Evolutionary conservation across 2,329 filamentous ascomycete genomes (phyloP).

Genomic region (Trichoderma semiorbis): DNA sequence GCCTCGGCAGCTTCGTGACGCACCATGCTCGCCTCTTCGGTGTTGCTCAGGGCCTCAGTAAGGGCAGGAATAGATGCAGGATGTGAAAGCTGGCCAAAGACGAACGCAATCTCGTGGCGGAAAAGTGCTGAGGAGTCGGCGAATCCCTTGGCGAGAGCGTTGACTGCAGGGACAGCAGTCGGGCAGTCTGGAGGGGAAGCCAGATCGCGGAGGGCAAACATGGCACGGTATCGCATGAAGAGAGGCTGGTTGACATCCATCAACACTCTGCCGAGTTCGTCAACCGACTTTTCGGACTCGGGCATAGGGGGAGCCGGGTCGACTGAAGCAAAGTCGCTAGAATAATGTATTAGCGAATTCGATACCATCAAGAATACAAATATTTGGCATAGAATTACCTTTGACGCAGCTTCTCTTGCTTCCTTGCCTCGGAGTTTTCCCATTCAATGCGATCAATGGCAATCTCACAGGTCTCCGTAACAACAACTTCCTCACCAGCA

Average conservation of each 20-base stretch:
- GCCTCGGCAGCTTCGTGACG: slow-evolving; percentile 96
- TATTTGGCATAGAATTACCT: slow-evolving; percentile 54
- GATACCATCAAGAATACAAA: slow-evolving; percentile 15
- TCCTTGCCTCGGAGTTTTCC: slow-evolving; percentile 73
- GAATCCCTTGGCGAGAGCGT: slow-evolving; percentile 81
- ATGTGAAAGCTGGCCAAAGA: slow-evolving; percentile 93
- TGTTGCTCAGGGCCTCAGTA: slow-evolving; percentile 71
- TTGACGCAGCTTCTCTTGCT: slow-evolving; percentile 72
- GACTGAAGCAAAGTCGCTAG: slow-evolving; percentile 89
- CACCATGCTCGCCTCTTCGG: slow-evolving; percentile 89
- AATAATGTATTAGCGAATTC: slow-evolving; percentile 28
- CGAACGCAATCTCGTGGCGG: slow-evolving; percentile 96
- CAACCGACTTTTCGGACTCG: slow-evolving; percentile 64
- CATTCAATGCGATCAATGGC: slow-evolving; percentile 91
- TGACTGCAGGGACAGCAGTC: slow-evolving; percentile 82
- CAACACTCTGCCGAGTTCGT: slow-evolving; percentile 70
- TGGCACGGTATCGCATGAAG: slow-evolving; percentile 92
- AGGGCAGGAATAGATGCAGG: slow-evolving; percentile 94
- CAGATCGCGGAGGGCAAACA: slow-evolving; percentile 95
- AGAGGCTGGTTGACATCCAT: slow-evolving; percentile 76
- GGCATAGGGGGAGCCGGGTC: slow-evolving; percentile 90
- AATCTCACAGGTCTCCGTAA: slow-evolving; percentile 96
- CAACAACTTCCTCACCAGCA: slow-evolving; percentile 69
- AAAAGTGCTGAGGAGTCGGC: slow-evolving; percentile 86
- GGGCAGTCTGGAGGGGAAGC: slow-evolving; percentile 89